Evolutionary conservation across 2,329 filamentous ascomycete species (phyloP), one percentile per base, ranked within the genome.

Genomic region (Penicillium crustosum): DNA sequence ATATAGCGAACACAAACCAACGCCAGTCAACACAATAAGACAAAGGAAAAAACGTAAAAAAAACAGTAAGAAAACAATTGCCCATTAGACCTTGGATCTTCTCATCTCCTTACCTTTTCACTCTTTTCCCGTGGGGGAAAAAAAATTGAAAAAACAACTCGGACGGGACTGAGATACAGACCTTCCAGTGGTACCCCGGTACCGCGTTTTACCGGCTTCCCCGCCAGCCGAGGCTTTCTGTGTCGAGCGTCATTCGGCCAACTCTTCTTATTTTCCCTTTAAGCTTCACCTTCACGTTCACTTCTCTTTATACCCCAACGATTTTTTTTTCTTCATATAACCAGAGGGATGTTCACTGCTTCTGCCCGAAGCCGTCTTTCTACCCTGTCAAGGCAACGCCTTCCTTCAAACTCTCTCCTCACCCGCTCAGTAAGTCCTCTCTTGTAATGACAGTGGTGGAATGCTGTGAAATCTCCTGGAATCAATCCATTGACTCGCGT

Each of bases 301-400:
- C 49, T 49, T 58, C 53, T 53, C 50, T 39, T 49, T 47, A 54
- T 39, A 25, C 45, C 45, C 42, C 25, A 53, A 57, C 51, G 49
- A 41, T 19, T 38, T 38, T n/a, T 44, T 55, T 55, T 55, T 55
- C 55, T 39, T 57, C 52, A 19, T 29, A 51, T 53, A 50, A 68
- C 55, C 62, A 59, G 61, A 73, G 74, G 70, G 66, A 78, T 78
- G 76, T 78, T 78, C 69, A 70, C 72, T 67, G 74, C 75, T 68
- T 71, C 74, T 71, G 71, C 74, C 63, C 67, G 75, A 70, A 74
- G 72, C 70, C 75, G 76, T 70, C 70, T 78, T 61, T 72, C 74
- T 58, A 68, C 74, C 66, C 66, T 77, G 61, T 67, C 72, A 68
- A 72, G 76, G 68, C 69, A 73, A 61, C 69, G 74, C 64, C 68